phyloP scores from a whole-genome alignment of 1,284 basidiomycete species.

The Hemileia vastatrix region DNA sequence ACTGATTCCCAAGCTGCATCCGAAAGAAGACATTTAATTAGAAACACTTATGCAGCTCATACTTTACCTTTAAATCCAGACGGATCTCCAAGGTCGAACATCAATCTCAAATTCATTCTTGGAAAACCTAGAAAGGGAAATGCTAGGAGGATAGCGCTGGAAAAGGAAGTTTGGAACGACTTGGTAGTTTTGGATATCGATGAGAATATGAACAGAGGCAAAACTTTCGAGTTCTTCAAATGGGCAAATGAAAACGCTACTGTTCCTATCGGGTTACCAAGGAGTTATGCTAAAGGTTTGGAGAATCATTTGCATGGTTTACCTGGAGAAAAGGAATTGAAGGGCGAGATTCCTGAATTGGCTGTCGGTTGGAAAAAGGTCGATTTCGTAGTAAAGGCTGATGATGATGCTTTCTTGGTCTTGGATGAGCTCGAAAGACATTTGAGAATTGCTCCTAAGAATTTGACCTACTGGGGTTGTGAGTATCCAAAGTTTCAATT shows the following conservation, averaged over 20 bases:
- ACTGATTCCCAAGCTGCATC: conserved; percentile 72
- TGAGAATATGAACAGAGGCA: conserved; percentile 85
- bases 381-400: conserved; percentile 79
- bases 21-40: conserved; percentile 76
- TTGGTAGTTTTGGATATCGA: conserved; percentile 69
- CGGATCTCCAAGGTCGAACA: conserved; percentile 53
- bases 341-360: conserved; percentile 19
- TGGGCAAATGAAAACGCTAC: conserved; percentile 86
- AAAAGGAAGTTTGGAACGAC: conserved; percentile 87
- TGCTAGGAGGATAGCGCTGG: conserved; percentile 67
- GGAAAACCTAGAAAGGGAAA: conserved; percentile 71
- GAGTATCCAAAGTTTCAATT: conserved; percentile 33
- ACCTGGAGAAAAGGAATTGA: not conserved
- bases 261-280: no score
- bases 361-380: conserved; percentile 54
- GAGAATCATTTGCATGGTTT: not conserved
- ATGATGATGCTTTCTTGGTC: conserved; percentile 88
- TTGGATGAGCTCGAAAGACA: conserved; percentile 79
- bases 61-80: conserved; percentile 40
- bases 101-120: conserved; percentile 80
- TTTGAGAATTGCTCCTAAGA: conserved; percentile 59
- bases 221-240: conserved; percentile 52
- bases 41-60: conserved; percentile 80
- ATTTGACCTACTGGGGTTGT: conserved; percentile 83
- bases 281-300: not conserved